Evolutionary conservation across 352 stramenopile genomes (phyloP).

Genomic region (Phytophthora fragariaefolia): DNA sequence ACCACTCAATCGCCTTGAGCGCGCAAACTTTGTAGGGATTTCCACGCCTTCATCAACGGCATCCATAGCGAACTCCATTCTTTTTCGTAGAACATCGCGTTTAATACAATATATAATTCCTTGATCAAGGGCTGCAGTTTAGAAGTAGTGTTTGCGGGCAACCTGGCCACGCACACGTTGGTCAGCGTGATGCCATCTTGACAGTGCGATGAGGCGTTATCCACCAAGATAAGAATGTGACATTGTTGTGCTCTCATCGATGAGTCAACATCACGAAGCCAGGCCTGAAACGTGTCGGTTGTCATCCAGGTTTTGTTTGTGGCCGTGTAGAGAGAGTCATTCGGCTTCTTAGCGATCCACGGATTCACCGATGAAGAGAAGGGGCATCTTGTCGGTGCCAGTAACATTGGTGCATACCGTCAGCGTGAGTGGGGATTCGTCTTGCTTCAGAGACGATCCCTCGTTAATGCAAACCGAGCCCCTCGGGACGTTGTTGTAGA

Average conservation of each 20-base stretch:
- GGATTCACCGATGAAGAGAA: neutral
- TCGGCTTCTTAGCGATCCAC: too few species aligned
- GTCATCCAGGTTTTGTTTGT: too few species aligned
- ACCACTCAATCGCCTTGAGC: neutral
- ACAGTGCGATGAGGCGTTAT: slow-evolving; percentile 3
- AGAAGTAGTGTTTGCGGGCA: neutral
- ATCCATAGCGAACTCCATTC: slow-evolving; percentile 8
- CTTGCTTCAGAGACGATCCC: neutral
- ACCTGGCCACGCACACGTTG: neutral
- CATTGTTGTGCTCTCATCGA: too few species aligned
- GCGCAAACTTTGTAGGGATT: slow-evolving; percentile 6
- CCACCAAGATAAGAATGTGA: neutral
- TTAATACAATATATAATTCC: slow-evolving; percentile 6
- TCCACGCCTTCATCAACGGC: neutral
- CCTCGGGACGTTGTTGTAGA: neutral
- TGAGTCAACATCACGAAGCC: too few species aligned
- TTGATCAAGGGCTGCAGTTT: slow-evolving; percentile 9
- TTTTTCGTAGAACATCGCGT: slow-evolving; percentile 1
- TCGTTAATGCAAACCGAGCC: neutral
- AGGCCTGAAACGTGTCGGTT: too few species aligned
- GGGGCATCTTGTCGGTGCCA: neutral
- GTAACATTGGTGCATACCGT: neutral
- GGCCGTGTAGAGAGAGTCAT: too few species aligned
- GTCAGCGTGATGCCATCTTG: neutral
- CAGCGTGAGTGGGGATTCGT: neutral